Base-by-base conservation (phyloP, 306 rosid species). In the Acacia melanoxylon region DNA sequence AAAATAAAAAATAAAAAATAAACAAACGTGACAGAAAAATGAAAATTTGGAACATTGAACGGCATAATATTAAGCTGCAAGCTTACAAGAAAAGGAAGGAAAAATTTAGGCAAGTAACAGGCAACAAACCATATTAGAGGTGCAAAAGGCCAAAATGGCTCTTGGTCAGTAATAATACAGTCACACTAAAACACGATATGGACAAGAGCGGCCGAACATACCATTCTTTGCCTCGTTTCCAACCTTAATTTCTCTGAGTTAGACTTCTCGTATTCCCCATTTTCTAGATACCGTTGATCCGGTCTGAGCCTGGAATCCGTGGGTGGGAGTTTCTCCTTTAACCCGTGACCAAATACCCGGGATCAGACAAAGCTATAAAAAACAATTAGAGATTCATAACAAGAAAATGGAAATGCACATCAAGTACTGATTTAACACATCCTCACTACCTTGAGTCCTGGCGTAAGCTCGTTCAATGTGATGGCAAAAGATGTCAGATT, bases 241-340 rank as follows among this genome's bases (percentile, higher is more conserved):
- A 95, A 81, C 73, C 99, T 91, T 84, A 89, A 97, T 80, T 95
- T 95, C 90, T 95, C 98, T 49, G 73, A 75, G 82, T 95, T 95
- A 31, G 99, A 98, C 91, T 88, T 93, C 86, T 92, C 99, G 56
- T 93, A 95, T 83, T 95, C 97, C 49, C 99, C 99, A 84, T 95
- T 92, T 89, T 95, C 99, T 75, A 95, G 85, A 86, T 91, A 94
- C 78, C 99, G 94, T 84, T 95, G 99, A 87, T 95, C 99, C 2
- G 99, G 99, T 83, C 99, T 90, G 69, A 93, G 90, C 89, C 99
- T 89, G 66, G 99, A 95, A 90, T 95, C 99, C 78, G 99, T 95
- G 81, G 99, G 96, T 41, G 99, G 99, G 72, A 95, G 99, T 86
- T 91, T 95, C 93, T 91, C 99, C 99, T 95, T 88, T 90, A 92